Evolutionary conservation across 257 asterid species (phyloP), one percentile per base, ranked within the genome.

Genomic region (Gentiana straminea): DNA sequence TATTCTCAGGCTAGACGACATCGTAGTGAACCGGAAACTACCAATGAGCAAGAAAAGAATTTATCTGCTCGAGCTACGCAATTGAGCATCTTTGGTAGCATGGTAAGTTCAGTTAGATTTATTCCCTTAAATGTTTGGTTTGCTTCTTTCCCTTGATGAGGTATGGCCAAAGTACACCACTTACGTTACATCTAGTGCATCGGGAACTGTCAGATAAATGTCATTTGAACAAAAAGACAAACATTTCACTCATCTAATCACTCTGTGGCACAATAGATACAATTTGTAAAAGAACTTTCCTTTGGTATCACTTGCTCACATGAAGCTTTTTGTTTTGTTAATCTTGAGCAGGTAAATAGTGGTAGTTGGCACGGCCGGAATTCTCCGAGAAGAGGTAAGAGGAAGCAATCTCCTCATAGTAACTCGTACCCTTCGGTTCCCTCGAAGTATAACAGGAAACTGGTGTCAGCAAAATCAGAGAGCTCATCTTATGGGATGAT

Each of bases 51-150:
- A 49, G 72, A 52, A n/a, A 70, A 60, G 64, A 77, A 73, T 70
- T 75, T 83, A 71, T 85, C 98, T 47, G 68, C 93, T 32, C 77
- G 77, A 58, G 94, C 95, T 43, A 69, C 83, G 94, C 90, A 88
- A 74, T 79, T 83, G 35, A 74, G 87, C 84, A 73, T 78, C 56
- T 92, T 32, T 47, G 97, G 98, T 13, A 83, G 98, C 82, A 75
- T 37, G 90, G 94, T 92, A 67, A 39, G 83, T 68, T 55, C 45
- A 49, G 62, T 36, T 58, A 47, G 33, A 9, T 59, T 55, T 60
- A 4, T 37, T 51, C 49, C 47, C 13, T 3, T 46, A 50, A 46
- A 51, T 13, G 35, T 39, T 3, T 13, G 13, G n/a, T 44, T 54
- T 8, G 15, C 36, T 52, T 46, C 53, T 38, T 35, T 38, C 51